Conservation (phyloP, 345 rosid genomes). For the Xanthoceras sorbifolium region DNA sequence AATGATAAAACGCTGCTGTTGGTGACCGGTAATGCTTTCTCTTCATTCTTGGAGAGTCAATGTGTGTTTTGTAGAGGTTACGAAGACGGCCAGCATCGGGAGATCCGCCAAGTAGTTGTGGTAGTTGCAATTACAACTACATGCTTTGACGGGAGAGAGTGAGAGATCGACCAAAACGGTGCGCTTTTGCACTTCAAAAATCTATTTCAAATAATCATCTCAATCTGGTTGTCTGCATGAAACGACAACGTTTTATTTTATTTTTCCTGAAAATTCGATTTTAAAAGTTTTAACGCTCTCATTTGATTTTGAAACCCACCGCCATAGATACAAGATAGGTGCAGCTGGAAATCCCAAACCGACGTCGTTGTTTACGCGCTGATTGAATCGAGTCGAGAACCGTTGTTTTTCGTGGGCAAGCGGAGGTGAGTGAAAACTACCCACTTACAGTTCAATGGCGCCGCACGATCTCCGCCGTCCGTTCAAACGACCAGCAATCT, state of each 20-base stretch:
- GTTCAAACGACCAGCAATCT: slow-evolving; percentile 74
- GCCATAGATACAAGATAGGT: background rate
- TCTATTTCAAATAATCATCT: too few relatives aligned
- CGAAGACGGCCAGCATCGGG: slow-evolving; percentile 33
- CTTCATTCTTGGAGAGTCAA: slow-evolving; percentile 17
- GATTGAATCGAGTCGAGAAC: too few relatives aligned
- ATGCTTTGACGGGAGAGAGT: background rate
- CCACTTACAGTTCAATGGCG: slow-evolving; percentile 43
- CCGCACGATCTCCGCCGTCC: slow-evolving; percentile 85
- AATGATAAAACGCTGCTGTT: background rate
- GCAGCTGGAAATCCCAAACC: background rate
- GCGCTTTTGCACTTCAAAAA: background rate
- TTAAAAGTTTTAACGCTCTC: background rate
- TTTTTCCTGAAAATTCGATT: background rate
- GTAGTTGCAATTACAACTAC: slow-evolving; percentile 18
- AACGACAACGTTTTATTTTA: background rate
- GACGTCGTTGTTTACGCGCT: background rate
- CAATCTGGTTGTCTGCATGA: too few relatives aligned
- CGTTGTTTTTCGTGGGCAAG: too few relatives aligned
- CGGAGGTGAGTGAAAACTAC: background rate
- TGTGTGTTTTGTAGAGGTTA: background rate
- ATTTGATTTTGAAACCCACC: background rate
- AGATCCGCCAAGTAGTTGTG: slow-evolving; percentile 45
- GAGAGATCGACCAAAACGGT: background rate
- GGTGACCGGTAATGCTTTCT: slow-evolving; percentile 3